phyloP scores from a whole-genome alignment of 192 early-diverging fungal genomes.

The Gigaspora rosea region DNA sequence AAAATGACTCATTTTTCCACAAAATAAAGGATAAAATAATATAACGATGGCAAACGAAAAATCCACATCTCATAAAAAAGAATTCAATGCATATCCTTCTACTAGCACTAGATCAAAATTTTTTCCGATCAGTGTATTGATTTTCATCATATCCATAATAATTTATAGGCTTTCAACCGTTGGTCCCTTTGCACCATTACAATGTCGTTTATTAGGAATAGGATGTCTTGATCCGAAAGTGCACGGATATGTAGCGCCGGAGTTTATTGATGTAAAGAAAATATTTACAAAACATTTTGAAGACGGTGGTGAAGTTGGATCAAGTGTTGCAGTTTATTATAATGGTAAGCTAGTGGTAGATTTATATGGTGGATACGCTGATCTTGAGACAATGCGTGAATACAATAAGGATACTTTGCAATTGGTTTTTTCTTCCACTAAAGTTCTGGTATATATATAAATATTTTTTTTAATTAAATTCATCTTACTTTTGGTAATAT shows the following conservation, averaged over 20 bases:
- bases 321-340: constrained; percentile 46
- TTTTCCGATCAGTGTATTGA: no score
- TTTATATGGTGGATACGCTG: constrained; percentile 61
- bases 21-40: no score
- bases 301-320: constrained; percentile 49
- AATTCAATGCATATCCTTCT: no score
- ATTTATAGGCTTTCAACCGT: no score
- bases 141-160: no score
- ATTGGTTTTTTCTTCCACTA: constrained; percentile 66
- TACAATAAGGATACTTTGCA: constrained; percentile 63
- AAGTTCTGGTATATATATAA: constrained; percentile 59
- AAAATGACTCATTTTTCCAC: no score
- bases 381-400: constrained; percentile 21
- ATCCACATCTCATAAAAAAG: no score
- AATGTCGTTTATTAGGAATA: constrained; percentile 16
- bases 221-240: constrained; percentile 2
- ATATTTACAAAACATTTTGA: constrained; percentile 20
- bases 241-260: background rate
- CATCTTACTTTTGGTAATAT: background rate
- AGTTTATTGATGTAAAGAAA: constrained; percentile 8
- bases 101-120: no score
- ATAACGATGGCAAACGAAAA: no score
- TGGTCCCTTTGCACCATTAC: constrained; percentile 17
- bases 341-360: constrained; percentile 58
- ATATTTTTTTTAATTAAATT: background rate